Base-by-base conservation (phyloP, 1,139 yeast species). In the Geotrichum australiense region DNA sequence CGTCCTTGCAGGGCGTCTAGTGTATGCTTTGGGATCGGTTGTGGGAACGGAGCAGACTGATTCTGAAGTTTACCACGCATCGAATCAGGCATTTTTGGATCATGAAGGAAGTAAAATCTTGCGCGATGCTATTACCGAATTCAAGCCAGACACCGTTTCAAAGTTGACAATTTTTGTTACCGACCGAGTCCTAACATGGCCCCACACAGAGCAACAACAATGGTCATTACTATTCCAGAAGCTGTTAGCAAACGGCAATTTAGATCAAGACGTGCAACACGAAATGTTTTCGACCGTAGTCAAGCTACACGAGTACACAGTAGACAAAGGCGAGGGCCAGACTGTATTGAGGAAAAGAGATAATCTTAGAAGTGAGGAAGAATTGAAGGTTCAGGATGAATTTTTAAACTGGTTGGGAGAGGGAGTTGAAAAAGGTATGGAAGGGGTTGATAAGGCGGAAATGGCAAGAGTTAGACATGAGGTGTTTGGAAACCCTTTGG, bases 401-500 rank as follows among this genome's bases (percentile, higher is more conserved):
- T 61, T 84, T 51, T 51, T 84, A 41, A 61, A 70, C 27, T 85
- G 94, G 94, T 61, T 85, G 37, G 11, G 10, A 11, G 12, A 29
- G 12, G 20, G 18, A 29, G 21, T 6, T 5, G 70, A 77, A 14
- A 55, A 62, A 35, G 75, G 79, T 51, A 68, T 71, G 1, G 73
- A 70, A 30, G 44, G 33, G 24, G 30, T 21, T 21, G 23, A 27
- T 25, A 62, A 57, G 28, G 57, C 56, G 43, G 61, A 46, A 33
- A 45, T 48, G 12, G 47, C 66, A 34, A 67, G 68, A 21, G 73
- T 80, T 12, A 73, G 94, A 52, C 91, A 84, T 57, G 58, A 64
- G 24, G 76, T 81, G 1, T 86, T 84, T 64, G 96, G 95, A 1
- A 86, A 86, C 54, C 86, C 85, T 8, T 68, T 74, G 56, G 95